Evolutionary conservation across 1,139 yeast genomes (phyloP).

Genomic region (Pichia sp.): DNA sequence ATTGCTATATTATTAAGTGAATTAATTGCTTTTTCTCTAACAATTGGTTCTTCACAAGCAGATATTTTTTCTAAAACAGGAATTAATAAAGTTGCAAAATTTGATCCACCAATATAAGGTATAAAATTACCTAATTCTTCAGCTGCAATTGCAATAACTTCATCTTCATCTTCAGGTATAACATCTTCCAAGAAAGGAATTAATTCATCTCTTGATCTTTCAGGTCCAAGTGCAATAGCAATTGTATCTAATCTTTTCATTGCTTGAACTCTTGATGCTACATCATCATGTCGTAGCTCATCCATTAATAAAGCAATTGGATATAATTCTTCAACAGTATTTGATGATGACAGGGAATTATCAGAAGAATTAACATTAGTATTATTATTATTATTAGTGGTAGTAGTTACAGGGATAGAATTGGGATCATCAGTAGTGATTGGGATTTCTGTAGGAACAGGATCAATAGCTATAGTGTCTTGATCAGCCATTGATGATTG

Average conservation of each 20-base stretch:
- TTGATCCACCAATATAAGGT: slow-evolving; percentile 82
- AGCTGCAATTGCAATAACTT: slow-evolving; percentile 90
- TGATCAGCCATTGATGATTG: no score
- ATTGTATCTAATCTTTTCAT: slow-evolving; percentile 93
- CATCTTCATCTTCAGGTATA: slow-evolving; percentile 98
- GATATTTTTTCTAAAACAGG: slow-evolving; percentile 87
- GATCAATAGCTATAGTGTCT: no score
- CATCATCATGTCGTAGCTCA: slow-evolving; percentile 89
- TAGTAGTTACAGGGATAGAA: background rate
- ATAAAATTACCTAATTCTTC: slow-evolving; percentile 84
- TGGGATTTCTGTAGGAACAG: no score
- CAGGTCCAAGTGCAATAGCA: slow-evolving; percentile 92
- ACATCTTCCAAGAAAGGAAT: slow-evolving; percentile 82
- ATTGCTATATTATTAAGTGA: slow-evolving; percentile 69
- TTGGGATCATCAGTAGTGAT: no score
- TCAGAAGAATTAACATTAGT: background rate
- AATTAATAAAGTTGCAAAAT: slow-evolving; percentile 67
- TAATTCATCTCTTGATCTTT: slow-evolving; percentile 82
- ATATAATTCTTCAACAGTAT: slow-evolving; percentile 57
- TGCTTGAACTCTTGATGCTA: slow-evolving; percentile 87
- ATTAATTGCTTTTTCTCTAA: slow-evolving; percentile 88
- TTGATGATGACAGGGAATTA: no score
- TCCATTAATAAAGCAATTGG: slow-evolving; percentile 96
- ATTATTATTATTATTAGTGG: background rate
- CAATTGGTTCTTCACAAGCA: slow-evolving; percentile 96